Conservation (phyloP, 1,284 basidiomycete genomes). For the Sanghuangporus baumii region DNA sequence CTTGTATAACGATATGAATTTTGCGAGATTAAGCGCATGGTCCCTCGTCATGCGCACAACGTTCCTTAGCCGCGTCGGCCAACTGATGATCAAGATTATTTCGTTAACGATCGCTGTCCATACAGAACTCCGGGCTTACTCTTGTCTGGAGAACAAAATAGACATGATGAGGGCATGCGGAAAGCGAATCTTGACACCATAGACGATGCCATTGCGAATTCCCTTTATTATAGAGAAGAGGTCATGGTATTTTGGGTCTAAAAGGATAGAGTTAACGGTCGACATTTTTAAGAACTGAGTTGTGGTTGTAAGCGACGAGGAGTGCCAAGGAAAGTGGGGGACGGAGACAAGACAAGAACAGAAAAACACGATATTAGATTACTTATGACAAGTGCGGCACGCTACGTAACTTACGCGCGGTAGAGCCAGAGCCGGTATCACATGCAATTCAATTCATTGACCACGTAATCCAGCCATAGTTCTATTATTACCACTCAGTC, state of each 20-base stretch:
- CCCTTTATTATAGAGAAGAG: conserved; percentile 91
- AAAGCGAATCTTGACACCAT: conserved; percentile 89
- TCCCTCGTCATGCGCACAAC: conserved; percentile 88
- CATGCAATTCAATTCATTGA: background rate
- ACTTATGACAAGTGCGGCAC: background rate
- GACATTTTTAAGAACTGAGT: conserved; percentile 20
- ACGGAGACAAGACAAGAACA: background rate
- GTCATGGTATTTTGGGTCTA: conserved; percentile 81
- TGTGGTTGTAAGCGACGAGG: background rate
- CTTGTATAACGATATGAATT: conserved; percentile 96
- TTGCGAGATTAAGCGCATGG: conserved; percentile 85
- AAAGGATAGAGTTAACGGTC: conserved; percentile 40
- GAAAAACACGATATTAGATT: background rate
- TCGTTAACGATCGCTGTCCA: background rate
- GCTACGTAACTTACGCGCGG: background rate
- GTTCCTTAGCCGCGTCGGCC: conserved; percentile 56
- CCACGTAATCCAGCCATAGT: background rate
- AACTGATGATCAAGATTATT: conserved; percentile 39
- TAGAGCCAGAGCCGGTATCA: background rate
- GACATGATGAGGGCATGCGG: conserved; percentile 99
- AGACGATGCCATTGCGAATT: conserved; percentile 90
- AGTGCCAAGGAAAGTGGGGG: background rate
- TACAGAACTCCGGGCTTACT: conserved; percentile 47
- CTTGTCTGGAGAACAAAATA: conserved; percentile 87
- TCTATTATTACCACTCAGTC: background rate